These are phyloP conservation scores for Madurella mycetomatis DNA, from an alignment of 2,329 filamentous ascomycete genomes.

Conservation along the genomic window DNA sequence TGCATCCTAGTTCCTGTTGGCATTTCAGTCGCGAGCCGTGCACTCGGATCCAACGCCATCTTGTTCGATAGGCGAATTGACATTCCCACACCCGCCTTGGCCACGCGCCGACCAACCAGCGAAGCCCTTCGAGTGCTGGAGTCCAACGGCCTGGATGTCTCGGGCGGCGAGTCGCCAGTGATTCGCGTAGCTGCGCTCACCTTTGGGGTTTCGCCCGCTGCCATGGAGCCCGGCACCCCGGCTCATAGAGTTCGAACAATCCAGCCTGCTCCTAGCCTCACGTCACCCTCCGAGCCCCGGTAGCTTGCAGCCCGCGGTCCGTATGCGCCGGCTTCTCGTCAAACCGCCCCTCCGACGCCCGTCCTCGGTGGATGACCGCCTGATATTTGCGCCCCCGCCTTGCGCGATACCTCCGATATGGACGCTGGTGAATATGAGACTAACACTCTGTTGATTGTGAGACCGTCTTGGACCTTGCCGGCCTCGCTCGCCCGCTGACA, in stretches of 20 bases:
- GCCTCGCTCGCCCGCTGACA: background rate
- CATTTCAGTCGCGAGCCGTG: conserved; percentile 1
- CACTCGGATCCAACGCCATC: background rate
- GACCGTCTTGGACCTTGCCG: conserved; percentile 24
- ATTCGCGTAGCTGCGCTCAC: conserved; percentile 14
- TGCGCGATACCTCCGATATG: conserved; percentile 44
- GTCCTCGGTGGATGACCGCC: conserved; percentile 23
- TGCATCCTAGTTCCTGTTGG: background rate
- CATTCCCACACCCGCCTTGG: background rate
- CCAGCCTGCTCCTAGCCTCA: conserved; percentile 10
- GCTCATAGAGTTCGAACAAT: conserved; percentile 19
- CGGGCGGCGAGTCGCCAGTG: conserved; percentile 9
- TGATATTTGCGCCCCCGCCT: conserved; percentile 20
- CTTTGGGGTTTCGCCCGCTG: conserved; percentile 14
- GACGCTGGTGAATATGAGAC: conserved; percentile 61
- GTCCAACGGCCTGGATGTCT: conserved; percentile 11
- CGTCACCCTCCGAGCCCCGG: background rate
- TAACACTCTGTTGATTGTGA: conserved; percentile 55
- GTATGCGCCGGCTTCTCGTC: conserved; percentile 18
- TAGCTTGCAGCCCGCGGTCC: conserved; percentile 8
- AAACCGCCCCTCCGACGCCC: conserved; percentile 11
- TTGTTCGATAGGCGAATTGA: conserved; percentile 7
- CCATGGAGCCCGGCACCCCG: conserved; percentile 26
- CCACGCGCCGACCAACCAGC: conserved; percentile 3
- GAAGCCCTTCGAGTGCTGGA: background rate